Evolutionary conservation across 106 monocot genomes (phyloP), one percentile per base, ranked within the genome.

Genomic region (Posidonia australis): DNA sequence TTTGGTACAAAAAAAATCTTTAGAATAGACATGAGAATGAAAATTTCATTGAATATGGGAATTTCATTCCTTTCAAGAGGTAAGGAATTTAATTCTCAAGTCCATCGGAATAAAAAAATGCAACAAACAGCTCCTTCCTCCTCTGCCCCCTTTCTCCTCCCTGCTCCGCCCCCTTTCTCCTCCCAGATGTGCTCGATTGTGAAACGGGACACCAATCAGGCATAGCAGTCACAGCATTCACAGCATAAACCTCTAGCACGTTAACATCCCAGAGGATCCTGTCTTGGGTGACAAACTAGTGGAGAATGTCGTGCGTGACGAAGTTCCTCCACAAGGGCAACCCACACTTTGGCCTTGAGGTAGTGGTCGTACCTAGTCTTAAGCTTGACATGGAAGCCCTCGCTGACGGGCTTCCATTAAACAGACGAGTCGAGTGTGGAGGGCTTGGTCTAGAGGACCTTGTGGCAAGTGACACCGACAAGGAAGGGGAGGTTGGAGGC

Each of bases 261-360:
- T 72, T 63, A 22, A 72, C 51, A 18, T 72, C 72, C 72, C 72
- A 72, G 16, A 72, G 53, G n/a, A 63, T 68, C 84, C 92, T 88
- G 43, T 92, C 88, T 69, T 82, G 82, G 54, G 85, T 80, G 54
- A 73, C 28, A 45, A 58, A 73, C 21, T 83, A 75, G 45, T 83
- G 80, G 25, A 88, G 92, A 23, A 88, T 76, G 66, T 92, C 92
- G 44, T 92, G 92, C 3, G 92, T 92, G 60, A 92, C 74, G 43
- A 85, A 88, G 70, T 88, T 92, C 52, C 88, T 30, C 85, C 85
- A 88, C 0, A 88, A 88, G 9, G 88, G 88, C 9, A 83, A 31
- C 5, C 92, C 88, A 5, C 85, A n/a, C 80, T 44, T 92, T 92
- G 43, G 82, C 88, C 32, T 88, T 74, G 44, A 92, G 72, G 72